Evolutionary conservation across 306 rosid genomes (phyloP).

Genomic region (Gynostemma pentaphyllum): DNA sequence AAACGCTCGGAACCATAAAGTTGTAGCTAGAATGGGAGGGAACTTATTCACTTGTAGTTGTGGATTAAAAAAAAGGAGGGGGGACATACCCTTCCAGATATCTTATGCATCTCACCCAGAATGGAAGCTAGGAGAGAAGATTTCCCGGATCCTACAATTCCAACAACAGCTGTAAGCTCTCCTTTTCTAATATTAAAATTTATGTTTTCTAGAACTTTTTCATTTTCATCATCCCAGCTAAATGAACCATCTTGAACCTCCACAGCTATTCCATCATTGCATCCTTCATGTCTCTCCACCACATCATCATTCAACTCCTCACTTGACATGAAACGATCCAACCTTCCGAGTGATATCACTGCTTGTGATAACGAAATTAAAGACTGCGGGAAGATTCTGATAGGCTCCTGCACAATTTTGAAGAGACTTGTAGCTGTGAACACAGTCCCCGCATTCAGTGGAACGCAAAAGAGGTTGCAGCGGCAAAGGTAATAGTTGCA

Average conservation of each 20-base stretch:
- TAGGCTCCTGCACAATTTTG: conserved; percentile 85
- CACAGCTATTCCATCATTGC: conserved; percentile 39
- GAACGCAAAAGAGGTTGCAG: conserved; percentile 55
- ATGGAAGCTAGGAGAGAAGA: conserved; percentile 83
- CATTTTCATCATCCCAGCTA: conserved; percentile 78
- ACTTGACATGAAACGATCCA: conserved; percentile 71
- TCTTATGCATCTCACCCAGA: conserved; percentile 88
- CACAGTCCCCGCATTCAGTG: conserved; percentile 81
- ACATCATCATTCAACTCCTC: conserved; percentile 39
- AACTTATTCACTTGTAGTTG: neutral
- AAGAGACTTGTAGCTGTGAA: conserved; percentile 83
- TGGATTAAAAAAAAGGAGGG: conserved; percentile 8
- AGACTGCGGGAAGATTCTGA: conserved; percentile 81
- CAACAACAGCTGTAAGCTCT: conserved; percentile 75
- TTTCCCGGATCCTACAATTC: conserved; percentile 88
- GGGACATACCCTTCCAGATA: conserved; percentile 74
- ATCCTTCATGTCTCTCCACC: conserved; percentile 51
- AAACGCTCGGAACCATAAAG: no score
- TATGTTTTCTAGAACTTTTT: conserved; percentile 45
- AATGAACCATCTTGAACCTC: conserved; percentile 57
- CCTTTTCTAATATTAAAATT: conserved; percentile 53
- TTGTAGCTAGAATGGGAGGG: neutral
- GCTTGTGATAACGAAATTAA: conserved; percentile 91
- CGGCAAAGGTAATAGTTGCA: conserved; percentile 65
- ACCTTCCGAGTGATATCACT: conserved; percentile 70